phyloP scores from a whole-genome alignment of 139 green algal species.

The Medakamo hakoo region DNA sequence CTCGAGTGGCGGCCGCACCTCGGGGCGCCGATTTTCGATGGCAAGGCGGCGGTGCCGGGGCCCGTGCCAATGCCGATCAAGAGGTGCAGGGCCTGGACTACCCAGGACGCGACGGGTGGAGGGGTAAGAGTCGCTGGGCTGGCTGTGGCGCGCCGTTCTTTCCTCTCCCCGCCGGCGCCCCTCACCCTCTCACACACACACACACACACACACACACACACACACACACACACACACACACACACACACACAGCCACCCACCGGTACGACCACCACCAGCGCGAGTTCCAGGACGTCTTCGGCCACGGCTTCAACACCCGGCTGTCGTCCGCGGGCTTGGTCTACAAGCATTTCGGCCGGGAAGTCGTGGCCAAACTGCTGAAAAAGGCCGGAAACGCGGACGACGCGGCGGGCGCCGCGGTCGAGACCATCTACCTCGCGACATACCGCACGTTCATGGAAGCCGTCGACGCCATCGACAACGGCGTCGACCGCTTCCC shows the following conservation, averaged over 20 bases:
- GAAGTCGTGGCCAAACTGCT: constrained; percentile 33
- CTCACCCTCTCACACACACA: too few relatives aligned
- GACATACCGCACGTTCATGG: constrained; percentile 91
- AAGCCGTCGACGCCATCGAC: constrained; percentile 88
- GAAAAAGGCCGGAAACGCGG: constrained; percentile 11
- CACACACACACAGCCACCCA: constrained; percentile 6
- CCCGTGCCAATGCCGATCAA: too few relatives aligned
- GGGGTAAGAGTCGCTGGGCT: too few relatives aligned
- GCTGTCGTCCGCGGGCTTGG: constrained; percentile 46
- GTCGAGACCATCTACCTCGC: constrained; percentile 65
- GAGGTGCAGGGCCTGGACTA: too few relatives aligned
- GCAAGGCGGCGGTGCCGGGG: too few relatives aligned
- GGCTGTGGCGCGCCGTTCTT: too few relatives aligned
- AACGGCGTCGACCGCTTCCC: constrained; percentile 79
- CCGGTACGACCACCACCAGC: constrained; percentile 83
- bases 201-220: too few relatives aligned
- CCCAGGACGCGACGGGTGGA: too few relatives aligned
- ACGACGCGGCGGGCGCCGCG: constrained; percentile 11
- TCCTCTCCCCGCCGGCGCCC: too few relatives aligned
- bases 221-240: too few relatives aligned
- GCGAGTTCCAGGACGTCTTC: constrained; percentile 62
- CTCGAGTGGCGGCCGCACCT: too few relatives aligned
- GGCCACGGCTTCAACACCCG: constrained; percentile 52
- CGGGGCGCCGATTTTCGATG: too few relatives aligned
- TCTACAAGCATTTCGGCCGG: constrained; percentile 76